Percentiles rank a stretch among this genome's conserved stretches.
phyloP scores from a whole-genome alignment of 2,329 filamentous ascomycete species.

The Shiraia sp. region DNA sequence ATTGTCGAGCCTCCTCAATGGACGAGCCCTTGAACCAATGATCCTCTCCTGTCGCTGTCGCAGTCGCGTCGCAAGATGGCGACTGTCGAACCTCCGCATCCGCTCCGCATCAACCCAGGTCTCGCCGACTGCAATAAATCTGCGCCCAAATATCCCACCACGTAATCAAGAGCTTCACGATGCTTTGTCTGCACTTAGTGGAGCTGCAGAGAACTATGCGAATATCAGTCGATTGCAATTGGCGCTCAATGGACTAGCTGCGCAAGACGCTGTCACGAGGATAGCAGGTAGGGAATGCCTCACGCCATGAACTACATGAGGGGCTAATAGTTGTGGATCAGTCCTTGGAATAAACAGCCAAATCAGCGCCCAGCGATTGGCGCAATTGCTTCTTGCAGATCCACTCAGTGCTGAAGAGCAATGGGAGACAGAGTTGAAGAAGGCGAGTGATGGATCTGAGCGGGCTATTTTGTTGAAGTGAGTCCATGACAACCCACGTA shows the following conservation, averaged over 20 bases:
- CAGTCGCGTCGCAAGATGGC: constrained; percentile 22
- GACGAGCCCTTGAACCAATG: constrained; percentile 31
- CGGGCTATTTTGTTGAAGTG: constrained; percentile 49
- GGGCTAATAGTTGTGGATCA: constrained; percentile 15
- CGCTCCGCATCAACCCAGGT: constrained; percentile 49
- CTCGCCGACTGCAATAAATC: constrained; percentile 59
- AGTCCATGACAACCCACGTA: constrained; percentile 1
- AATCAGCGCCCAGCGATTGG: constrained; percentile 64
- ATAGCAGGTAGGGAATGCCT: constrained; percentile 55
- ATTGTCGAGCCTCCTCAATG: constrained; percentile 28
- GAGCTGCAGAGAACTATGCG: constrained; percentile 63
- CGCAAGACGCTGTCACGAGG: constrained; percentile 56
- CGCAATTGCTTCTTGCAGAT: constrained; percentile 62
- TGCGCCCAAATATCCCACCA: constrained; percentile 57
- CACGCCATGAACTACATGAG: constrained; percentile 11
- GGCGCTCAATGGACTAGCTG: constrained; percentile 67
- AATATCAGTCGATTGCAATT: constrained; percentile 73
- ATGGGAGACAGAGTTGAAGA: constrained; percentile 51
- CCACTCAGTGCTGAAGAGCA: constrained; percentile 45
- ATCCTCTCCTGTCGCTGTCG: constrained; percentile 28
- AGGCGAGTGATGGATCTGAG: constrained; percentile 34
- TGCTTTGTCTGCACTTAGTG: constrained; percentile 64
- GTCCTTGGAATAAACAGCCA: constrained; percentile 57
- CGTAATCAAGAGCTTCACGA: constrained; percentile 61
- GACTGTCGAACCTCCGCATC: constrained; percentile 20